phyloP scores from a whole-genome alignment of 176 grass and related monocot genomes.

The Otatea glauca region DNA sequence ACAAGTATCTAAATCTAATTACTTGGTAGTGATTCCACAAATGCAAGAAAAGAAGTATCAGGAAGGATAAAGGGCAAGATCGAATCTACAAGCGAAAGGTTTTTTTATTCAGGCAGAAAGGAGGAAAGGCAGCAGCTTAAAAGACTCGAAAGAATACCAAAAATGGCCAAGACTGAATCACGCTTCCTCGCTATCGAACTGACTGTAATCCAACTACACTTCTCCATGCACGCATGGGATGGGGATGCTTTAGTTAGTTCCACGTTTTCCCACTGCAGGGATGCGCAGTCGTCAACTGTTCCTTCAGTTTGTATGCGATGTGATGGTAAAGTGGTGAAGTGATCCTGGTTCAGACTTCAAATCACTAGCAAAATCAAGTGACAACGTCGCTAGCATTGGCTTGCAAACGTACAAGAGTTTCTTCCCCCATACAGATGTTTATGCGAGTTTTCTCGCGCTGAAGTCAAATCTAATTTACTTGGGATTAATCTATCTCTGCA shows the following conservation, averaged over 20 bases:
- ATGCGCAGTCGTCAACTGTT: neutral
- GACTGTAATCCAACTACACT: slow-evolving; percentile 19
- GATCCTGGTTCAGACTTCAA: neutral
- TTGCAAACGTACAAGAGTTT: no score
- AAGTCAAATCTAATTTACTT: no score
- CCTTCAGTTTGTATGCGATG: neutral
- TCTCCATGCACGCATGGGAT: neutral
- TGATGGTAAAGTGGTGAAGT: neutral
- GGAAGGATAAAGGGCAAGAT: slow-evolving; percentile 14
- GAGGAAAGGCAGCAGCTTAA: slow-evolving; percentile 14
- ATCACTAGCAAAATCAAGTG: neutral
- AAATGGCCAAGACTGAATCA: slow-evolving; percentile 40
- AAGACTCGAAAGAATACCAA: neutral
- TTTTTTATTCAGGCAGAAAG: slow-evolving; percentile 22
- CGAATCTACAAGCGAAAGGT: slow-evolving; percentile 27
- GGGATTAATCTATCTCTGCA: no score
- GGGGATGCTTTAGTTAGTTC: no score
- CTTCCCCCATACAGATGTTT: no score
- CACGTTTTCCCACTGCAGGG: no score
- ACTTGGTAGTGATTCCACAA: neutral
- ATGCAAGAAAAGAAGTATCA: neutral
- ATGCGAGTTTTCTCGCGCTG: no score
- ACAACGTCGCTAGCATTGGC: no score
- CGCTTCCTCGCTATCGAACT: slow-evolving; percentile 19
- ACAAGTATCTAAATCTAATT: neutral